Evolutionary conservation across 2,329 filamentous ascomycete species (phyloP), one percentile per base, ranked within the genome.

Genomic region (Fusarium subglutinans): DNA sequence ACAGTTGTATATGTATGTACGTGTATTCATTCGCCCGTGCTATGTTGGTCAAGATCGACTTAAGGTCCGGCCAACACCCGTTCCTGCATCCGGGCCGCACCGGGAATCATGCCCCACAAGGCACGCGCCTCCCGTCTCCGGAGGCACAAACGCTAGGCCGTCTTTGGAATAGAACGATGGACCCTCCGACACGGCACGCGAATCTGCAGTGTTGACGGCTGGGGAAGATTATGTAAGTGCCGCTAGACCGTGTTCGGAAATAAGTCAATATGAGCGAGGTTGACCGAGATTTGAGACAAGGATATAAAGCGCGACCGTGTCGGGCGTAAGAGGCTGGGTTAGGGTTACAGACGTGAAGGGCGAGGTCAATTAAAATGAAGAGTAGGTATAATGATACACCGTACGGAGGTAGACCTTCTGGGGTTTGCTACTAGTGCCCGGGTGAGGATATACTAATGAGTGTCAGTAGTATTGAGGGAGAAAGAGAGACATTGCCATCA

Each of bases 221-320:
- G 58, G 35, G 24, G 63, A 53, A 50, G 14, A 28, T 64, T 71
- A 64, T 37, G 40, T 63, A 64, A 74, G 48, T 22, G 0, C 3
- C 3, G 56, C 76, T 75, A 79, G 57, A 26, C 76, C 22, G 0
- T 2, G 64, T 71, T 4, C 40, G 63, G 76, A 26, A 79, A 67
- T 72, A 64, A 75, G 77, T 79, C 76, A 79, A 79, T 77, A 79
- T 51, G n/a, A 54, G 28, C 28, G 68, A 63, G 63, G 71, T 72
- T 72, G 71, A 59, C 51, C 33, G 63, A 60, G 57, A 28, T 58
- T 24, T 41, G 30, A 54, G 66, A 64, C 43, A 57, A 55, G 45
- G 54, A 63, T 55, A 45, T 54, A 54, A 30, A 35, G 63, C 60
- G 71, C 71, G 71, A 74, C 70, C 71, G 71, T 68, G 71, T 72